Evolutionary conservation across 1,139 yeast genomes (phyloP), one percentile per base, ranked within the genome.

Genomic region (Pichia sp.): DNA sequence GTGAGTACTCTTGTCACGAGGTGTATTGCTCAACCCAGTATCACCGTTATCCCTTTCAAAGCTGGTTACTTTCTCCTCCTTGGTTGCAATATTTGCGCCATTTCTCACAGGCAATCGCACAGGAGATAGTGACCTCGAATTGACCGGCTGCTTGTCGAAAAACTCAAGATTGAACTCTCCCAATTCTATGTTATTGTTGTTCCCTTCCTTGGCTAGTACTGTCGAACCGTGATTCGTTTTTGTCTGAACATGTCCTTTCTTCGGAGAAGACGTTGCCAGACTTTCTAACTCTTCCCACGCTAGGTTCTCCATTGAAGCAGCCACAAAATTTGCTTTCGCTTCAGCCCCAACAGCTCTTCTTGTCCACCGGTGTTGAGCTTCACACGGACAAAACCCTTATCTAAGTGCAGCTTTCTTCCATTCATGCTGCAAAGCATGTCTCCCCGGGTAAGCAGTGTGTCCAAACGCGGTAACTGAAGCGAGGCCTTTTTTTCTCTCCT

Each of bases 41-140:
- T 15, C n/a, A 36, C 40, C n/a, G 40, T 13, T 36, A 15, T 36
- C n/a, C 40, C 16, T 31, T 16, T 49, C 51, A 32, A 45, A 51
- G 29, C 53, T 51, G 10, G 53, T 45, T 30, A 51, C 47, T 32
- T 48, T 46, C 23, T 53, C 8, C 42, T 26, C 34, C 38, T 7
- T 32, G 30, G 23, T 11, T 46, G 2, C 3, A 19, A 19, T 19
- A 19, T 3, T 19, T 19, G 23, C 23, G 2, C 23, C 23, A 2
- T 19, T 19, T 19, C 23, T 19, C 23, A 19, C 23, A 19, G 38
- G 19, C 16, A 15, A 32, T 15, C 32, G 36, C 13, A 48, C 31
- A 26, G 50, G 45, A 8, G 50, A 40, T 40, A 48, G n/a, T 2
- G 26, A n/a, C 13, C 19, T 48, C 13, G 36, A 29, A 42, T 32